A percentile compares a stretch with the other conserved stretches of the same genome.
Conservation (phyloP, 139 green algal species). For the Ostreobium quekettii region DNA sequence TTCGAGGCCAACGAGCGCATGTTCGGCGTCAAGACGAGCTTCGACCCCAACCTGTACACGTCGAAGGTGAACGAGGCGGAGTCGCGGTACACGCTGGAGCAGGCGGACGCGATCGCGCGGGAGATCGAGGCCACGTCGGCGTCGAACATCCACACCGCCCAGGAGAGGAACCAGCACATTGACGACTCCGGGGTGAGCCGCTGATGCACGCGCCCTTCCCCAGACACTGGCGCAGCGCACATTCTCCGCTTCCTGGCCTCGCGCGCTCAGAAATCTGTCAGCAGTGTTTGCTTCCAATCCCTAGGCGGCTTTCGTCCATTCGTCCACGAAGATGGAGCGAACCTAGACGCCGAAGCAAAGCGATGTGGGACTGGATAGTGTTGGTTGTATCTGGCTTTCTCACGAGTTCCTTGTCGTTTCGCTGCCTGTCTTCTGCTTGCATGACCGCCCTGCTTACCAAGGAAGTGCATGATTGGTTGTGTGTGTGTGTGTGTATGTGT, state of each 20-base stretch:
- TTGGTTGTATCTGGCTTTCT: too few species aligned
- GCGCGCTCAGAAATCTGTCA: not conserved
- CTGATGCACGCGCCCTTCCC: too few species aligned
- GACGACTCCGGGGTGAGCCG: conserved; percentile 18
- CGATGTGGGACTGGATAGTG: not conserved
- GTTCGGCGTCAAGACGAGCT: conserved; percentile 77
- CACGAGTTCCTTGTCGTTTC: too few species aligned
- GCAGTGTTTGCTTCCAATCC: not conserved
- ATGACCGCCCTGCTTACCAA: too few species aligned
- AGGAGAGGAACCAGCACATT: not conserved
- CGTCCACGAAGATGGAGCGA: not conserved
- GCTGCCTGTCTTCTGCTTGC: too few species aligned
- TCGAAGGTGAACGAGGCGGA: conserved; percentile 32
- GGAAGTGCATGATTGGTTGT: too few species aligned
- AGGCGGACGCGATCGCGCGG: conserved; percentile 6
- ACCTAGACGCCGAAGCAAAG: not conserved
- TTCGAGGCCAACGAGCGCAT: conserved; percentile 75
- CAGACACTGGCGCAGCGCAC: not conserved
- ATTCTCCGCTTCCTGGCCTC: not conserved
- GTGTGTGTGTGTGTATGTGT: too few species aligned
- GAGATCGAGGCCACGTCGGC: not conserved
- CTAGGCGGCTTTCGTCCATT: not conserved
- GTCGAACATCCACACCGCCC: conserved; percentile 2
- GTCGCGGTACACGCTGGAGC: not conserved
- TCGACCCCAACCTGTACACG: conserved; percentile 75